phyloP scores from a whole-genome alignment of 2,329 filamentous ascomycete genomes.

The Trichoderma aggressivum region DNA sequence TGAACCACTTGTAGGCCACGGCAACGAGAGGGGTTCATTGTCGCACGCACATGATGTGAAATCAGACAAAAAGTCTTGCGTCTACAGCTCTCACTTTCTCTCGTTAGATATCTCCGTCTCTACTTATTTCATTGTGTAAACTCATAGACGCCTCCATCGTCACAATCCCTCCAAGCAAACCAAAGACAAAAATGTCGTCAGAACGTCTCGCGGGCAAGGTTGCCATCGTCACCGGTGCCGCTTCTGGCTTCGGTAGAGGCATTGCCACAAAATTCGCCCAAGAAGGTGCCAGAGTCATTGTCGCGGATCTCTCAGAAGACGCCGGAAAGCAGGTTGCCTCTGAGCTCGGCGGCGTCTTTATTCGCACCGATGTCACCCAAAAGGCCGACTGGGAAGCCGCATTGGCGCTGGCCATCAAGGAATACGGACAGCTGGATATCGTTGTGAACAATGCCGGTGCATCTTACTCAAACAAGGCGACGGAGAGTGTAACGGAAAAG shows the following conservation, averaged over 20 bases:
- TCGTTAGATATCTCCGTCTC: background rate
- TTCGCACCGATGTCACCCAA: constrained; percentile 49
- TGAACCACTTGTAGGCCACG: background rate
- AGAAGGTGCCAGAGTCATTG: constrained; percentile 59
- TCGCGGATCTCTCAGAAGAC: constrained; percentile 57
- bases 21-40: background rate
- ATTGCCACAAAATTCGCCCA: constrained; percentile 57
- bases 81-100: background rate
- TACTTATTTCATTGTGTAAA: background rate
- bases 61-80: background rate
- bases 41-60: background rate
- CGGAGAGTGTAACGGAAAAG: constrained; percentile 58
- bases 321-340: constrained; percentile 47
- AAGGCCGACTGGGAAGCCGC: constrained; percentile 51
- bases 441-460: constrained; percentile 61
- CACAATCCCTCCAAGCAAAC: background rate
- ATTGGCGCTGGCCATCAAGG: constrained; percentile 42
- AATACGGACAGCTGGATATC: constrained; percentile 53
- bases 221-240: constrained; percentile 50
- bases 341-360: constrained; percentile 43
- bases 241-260: constrained; percentile 61
- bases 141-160: background rate
- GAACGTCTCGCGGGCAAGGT: constrained; percentile 39
- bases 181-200: background rate
- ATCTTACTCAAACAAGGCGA: constrained; percentile 60